Conservation (phyloP, 139 green algal species). For the Nannochloris sp. region DNA sequence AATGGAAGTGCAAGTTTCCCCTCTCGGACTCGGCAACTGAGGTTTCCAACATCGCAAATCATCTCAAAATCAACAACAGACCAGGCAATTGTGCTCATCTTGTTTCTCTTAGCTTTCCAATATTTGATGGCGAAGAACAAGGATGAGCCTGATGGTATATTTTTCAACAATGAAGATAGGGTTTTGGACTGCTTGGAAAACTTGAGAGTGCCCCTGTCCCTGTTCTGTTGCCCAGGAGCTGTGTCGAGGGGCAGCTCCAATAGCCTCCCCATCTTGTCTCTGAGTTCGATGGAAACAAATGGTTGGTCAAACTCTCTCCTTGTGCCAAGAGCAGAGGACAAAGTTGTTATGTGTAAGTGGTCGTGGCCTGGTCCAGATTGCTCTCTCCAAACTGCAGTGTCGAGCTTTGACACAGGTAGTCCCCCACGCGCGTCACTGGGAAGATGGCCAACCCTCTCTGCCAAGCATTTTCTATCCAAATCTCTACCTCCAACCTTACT, state of each 20-base stretch:
- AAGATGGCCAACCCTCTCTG: too few relatives aligned
- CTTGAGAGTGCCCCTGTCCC: conserved; percentile 12
- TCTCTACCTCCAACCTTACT: background rate
- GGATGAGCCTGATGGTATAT: conserved; percentile 12
- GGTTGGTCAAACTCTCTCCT: conserved; percentile 27
- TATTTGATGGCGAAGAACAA: conserved; percentile 37
- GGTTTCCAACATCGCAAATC: conserved; percentile 16
- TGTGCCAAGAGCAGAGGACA: conserved; percentile 18
- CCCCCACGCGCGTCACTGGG: background rate
- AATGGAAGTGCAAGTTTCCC: conserved; percentile 19
- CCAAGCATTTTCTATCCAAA: background rate
- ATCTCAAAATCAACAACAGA: conserved; percentile 23
- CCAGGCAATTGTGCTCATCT: conserved; percentile 30
- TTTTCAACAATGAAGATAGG: conserved; percentile 11
- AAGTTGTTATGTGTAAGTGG: conserved; percentile 13
- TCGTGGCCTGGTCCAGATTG: conserved; percentile 4
- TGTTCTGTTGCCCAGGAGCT: conserved; percentile 25
- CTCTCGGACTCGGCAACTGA: conserved; percentile 7
- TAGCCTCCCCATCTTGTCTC: conserved; percentile 16
- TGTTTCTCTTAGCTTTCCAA: conserved; percentile 24
- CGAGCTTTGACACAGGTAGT: background rate
- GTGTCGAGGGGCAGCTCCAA: conserved; percentile 26
- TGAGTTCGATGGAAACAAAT: conserved; percentile 32
- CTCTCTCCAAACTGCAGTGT: conserved; percentile 7
- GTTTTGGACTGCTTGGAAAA: conserved; percentile 13